A percentile compares a stretch with the other conserved stretches of the same genome.
Conservation (phyloP, 495 filamentous ascomycete genomes). For the Friedmanniomyces simplex region DNA sequence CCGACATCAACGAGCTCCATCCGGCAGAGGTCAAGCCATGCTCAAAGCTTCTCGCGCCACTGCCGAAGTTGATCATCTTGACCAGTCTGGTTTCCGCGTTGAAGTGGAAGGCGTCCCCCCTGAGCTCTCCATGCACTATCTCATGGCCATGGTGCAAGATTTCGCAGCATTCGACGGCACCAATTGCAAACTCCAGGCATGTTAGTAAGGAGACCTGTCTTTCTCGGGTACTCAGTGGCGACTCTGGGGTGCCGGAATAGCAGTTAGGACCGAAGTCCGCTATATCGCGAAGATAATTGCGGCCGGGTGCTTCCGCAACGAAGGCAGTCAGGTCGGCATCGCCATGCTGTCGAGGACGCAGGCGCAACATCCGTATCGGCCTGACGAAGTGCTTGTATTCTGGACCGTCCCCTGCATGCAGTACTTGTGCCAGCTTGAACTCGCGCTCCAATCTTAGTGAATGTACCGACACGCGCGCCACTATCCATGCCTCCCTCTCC, state of each 20-base stretch:
- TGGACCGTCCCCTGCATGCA: conserved; percentile 61
- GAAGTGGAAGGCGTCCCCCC: conserved; percentile 81
- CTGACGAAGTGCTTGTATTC: conserved; percentile 61
- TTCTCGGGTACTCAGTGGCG: conserved; percentile 36
- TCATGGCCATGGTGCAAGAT: conserved; percentile 74
- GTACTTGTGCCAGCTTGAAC: conserved; percentile 63
- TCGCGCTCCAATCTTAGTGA: conserved; percentile 70
- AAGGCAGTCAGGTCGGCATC: conserved; percentile 55
- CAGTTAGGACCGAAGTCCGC: conserved; percentile 67
- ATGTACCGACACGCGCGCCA: conserved; percentile 72
- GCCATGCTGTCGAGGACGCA: conserved; percentile 55
- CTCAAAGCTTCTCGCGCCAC: conserved; percentile 74
- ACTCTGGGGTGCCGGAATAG: conserved; percentile 38
- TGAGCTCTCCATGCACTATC: conserved; percentile 77
- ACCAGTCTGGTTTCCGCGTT: conserved; percentile 55
- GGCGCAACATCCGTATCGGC: conserved; percentile 59
- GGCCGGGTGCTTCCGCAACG: conserved; percentile 69
- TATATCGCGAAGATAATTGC: conserved; percentile 57
- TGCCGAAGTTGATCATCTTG: conserved; percentile 73
- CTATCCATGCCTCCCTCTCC: conserved; percentile 34
- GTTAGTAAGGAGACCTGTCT: conserved; percentile 55
- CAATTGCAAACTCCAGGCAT: conserved; percentile 83
- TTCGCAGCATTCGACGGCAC: conserved; percentile 73
- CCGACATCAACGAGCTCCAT: conserved; percentile 68
- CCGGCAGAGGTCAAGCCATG: conserved; percentile 74